Base-by-base conservation (phyloP, 1,139 yeast genomes). In the Candida sanyaensis region DNA sequence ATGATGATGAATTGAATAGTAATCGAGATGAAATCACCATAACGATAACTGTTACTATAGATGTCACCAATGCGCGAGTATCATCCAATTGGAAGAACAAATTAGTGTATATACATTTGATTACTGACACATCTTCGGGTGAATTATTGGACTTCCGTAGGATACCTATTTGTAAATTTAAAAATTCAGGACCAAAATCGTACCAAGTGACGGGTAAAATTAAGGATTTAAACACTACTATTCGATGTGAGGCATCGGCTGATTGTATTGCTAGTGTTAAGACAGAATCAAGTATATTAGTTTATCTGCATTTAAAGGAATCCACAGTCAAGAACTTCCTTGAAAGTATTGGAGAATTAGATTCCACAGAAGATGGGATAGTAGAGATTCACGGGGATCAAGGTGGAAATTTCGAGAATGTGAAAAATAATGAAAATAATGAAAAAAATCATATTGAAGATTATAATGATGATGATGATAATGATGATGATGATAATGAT, bases 101-200 rank as follows among this genome's bases (percentile, higher is more conserved):
- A 32, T 39, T 44, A 4, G 43, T 52, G 4, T 52, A 43, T 41
- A 41, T 51, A n/a, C 55, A 51, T 34, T n/a, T 47, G 23, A 32
- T 51, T 11, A 47, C 51, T 9, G 51, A 48, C 41, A 27, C 40
- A 8, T 48, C 58, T 2, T 52, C 63, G 7, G 74, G 74, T 0
- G 54, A 49, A 4, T 50, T 76, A 6, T 43, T 73, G 9, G 79
- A 74, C 52, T 77, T 72, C 48, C 61, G 78, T 47, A 64, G 74
- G 50, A 58, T 73, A 1, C 58, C 64, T 2, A 40, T 69, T 3
- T 56, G 57, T 2, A 70, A 66, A 39, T 48, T 72, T 2, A 50
- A 46, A 4, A 58, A 61, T 1, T 52, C 58, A 0, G 45, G 42
- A 11, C 5, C 44, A 8, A 66, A 62, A 44, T 49, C 63, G 2